These are phyloP conservation scores for Kuraishia capsulata DNA, from an alignment of 805 yeast genomes.

Conservation along the genomic window DNA sequence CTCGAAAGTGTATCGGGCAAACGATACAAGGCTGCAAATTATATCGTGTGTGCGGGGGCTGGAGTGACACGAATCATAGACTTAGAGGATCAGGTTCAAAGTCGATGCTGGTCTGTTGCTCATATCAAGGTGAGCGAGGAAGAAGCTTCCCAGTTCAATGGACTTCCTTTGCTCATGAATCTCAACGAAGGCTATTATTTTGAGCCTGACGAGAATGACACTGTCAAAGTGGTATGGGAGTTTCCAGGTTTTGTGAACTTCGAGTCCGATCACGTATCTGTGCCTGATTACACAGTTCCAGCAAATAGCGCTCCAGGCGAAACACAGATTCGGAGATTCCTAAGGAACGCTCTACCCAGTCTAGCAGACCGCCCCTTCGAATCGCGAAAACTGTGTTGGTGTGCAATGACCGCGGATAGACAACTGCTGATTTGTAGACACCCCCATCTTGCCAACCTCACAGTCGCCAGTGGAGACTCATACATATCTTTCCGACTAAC, in stretches of 20 bases:
- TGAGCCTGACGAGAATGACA: constrained; percentile 21
- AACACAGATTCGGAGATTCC: not conserved
- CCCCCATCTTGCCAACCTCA: constrained; percentile 7
- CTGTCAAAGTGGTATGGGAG: constrained; percentile 12
- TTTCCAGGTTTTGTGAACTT: constrained; percentile 15
- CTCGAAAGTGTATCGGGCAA: constrained; percentile 5
- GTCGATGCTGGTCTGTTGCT: constrained; percentile 13
- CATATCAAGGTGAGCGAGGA: constrained; percentile 11
- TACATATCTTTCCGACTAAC: constrained; percentile 8
- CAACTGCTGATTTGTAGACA: constrained; percentile 8
- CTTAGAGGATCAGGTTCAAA: constrained; percentile 10
- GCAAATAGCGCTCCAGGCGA: not conserved
- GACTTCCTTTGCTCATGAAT: constrained; percentile 11
- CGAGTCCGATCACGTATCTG: constrained; percentile 4
- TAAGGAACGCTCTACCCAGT: constrained; percentile 8
- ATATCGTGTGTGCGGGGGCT: constrained; percentile 24
- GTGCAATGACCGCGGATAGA: constrained; percentile 9
- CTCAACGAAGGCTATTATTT: constrained; percentile 14
- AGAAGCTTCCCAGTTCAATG: constrained; percentile 10
- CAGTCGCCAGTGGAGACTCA: constrained; percentile 10
- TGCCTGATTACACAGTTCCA: constrained; percentile 2
- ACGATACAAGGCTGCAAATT: constrained; percentile 4
- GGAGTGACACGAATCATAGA: constrained; percentile 15
- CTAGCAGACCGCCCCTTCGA: constrained; percentile 10
- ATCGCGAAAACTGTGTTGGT: constrained; percentile 10